Base-by-base conservation (phyloP, 345 rosid species). In the Excoecaria cochinchinensis region DNA sequence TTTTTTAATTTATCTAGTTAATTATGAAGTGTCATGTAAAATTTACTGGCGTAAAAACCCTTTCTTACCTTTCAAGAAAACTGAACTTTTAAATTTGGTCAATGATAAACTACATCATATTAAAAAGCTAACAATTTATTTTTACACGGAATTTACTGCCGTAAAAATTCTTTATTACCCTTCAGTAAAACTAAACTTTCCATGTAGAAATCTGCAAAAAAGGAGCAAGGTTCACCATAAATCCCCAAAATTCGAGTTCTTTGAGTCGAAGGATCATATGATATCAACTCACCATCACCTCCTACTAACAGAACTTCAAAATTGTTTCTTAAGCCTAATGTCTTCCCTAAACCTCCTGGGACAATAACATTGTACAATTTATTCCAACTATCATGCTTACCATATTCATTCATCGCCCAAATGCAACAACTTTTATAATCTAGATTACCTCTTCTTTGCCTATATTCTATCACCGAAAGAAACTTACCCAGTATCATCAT, bases 401-500 rank as follows among this genome's bases (percentile, higher is more conserved):
- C 72, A 31, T 69, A 69, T 31, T 69, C 58, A 53, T 69, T 51
- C 72, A 69, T 69, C 5, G 17, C 46, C 72, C 72, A 69, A 31
- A 69, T 69, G 12, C 46, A 15, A 19, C 72, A 69, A 31, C 14
- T 38, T 6, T 51, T 21, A 69, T 69, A 69, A 25, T n/a, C 8
- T 4, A 50, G 46, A 19, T 3, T 44, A 14, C 42, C 22, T 38
- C 7, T 31, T 6, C 42, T 38, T 38, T 51, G 19, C 72, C 39
- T 50, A 17, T 69, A 69, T 31, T 69, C 59, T 51, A 69, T 36
- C 24, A 69, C 11, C 3, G 59, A 69, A 31, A 69, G 59, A 4
- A 53, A 13, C 8, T 51, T 12, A 17, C 59, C 3, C 16, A 39
- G 38, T 25, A 50, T 6, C 72, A 69, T 38, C 42, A 69, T 38